A percentile compares a stretch with the other conserved stretches of the same genome.
phyloP scores from a whole-genome alignment of 139 green algal genomes.

The Closterium sp. region DNA sequence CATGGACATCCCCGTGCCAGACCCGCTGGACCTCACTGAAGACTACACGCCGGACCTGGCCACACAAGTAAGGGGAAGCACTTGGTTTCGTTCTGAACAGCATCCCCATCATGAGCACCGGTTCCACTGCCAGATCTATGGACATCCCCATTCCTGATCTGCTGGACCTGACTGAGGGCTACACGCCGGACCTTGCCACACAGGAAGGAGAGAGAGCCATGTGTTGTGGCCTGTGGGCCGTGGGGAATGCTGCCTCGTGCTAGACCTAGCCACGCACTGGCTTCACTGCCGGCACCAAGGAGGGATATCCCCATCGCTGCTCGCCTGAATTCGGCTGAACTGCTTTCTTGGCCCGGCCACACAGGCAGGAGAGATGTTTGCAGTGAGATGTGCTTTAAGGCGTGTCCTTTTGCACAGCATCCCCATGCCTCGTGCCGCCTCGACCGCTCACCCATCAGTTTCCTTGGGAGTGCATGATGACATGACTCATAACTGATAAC shows the following conservation, averaged over 20 bases:
- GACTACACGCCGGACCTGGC: conserved; percentile 12
- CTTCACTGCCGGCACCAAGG: background rate
- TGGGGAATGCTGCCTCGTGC: too few relatives aligned
- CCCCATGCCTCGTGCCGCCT: too few relatives aligned
- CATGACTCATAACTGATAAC: too few relatives aligned
- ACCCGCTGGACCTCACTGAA: conserved; percentile 19
- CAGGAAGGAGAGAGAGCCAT: background rate
- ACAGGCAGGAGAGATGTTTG: background rate
- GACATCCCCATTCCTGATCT: conserved; percentile 14
- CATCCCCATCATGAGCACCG: background rate
- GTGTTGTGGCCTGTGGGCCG: background rate
- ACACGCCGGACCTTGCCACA: conserved; percentile 8
- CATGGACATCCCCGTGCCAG: conserved; percentile 28
- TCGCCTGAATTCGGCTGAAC: background rate
- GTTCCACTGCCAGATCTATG: background rate
- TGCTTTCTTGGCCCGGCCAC: background rate
- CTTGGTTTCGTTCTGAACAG: too few relatives aligned
- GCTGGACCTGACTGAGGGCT: conserved; percentile 12
- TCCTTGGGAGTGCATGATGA: too few relatives aligned
- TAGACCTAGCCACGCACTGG: too few relatives aligned
- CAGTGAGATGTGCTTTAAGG: background rate
- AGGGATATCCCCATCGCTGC: conserved; percentile 8
- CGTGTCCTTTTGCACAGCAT: too few relatives aligned
- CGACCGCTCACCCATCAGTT: too few relatives aligned
- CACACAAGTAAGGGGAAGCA: too few relatives aligned